phyloP scores from a whole-genome alignment of 176 grass and related monocot genomes.

The Triticum dicoccoides region DNA sequence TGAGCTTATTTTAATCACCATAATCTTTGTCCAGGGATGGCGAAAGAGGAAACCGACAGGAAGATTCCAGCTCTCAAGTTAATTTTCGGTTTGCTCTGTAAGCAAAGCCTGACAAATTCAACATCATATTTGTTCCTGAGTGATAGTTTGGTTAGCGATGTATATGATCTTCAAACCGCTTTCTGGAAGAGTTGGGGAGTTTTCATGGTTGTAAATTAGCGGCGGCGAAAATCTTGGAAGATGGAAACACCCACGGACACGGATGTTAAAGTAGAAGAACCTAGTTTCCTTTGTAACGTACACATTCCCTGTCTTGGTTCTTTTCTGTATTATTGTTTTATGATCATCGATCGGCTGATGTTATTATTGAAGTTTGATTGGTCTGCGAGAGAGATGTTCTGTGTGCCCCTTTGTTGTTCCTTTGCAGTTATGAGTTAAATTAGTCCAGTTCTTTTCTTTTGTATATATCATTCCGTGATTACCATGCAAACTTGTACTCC shows the following conservation, averaged over 20 bases:
- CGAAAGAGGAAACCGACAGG: too few species aligned
- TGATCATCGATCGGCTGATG: conserved; percentile 8
- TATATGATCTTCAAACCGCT: conserved; percentile 38
- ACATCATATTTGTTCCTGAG: too few species aligned
- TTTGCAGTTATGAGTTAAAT: too few species aligned
- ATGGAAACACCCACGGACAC: conserved; percentile 1
- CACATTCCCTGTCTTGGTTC: conserved; percentile 24
- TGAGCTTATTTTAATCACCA: not conserved
- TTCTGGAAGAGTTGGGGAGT: conserved; percentile 17
- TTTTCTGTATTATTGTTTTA: conserved; percentile 38
- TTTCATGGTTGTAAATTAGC: conserved; percentile 44
- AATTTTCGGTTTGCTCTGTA: too few species aligned
- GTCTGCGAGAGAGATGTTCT: too few species aligned
- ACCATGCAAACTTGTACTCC: not conserved
- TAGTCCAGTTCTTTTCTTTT: too few species aligned
- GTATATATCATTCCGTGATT: too few species aligned
- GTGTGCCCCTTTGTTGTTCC: too few species aligned
- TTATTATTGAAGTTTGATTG: conserved; percentile 34
- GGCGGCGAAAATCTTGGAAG: not conserved
- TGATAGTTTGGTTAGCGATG: not conserved
- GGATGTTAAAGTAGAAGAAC: conserved; percentile 44
- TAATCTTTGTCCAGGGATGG: not conserved
- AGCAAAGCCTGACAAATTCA: too few species aligned
- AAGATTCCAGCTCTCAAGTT: too few species aligned
- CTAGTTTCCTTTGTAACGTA: conserved; percentile 24